These are phyloP conservation scores for Salix udensis DNA, from an alignment of 345 rosid species.

Conservation along the genomic window DNA sequence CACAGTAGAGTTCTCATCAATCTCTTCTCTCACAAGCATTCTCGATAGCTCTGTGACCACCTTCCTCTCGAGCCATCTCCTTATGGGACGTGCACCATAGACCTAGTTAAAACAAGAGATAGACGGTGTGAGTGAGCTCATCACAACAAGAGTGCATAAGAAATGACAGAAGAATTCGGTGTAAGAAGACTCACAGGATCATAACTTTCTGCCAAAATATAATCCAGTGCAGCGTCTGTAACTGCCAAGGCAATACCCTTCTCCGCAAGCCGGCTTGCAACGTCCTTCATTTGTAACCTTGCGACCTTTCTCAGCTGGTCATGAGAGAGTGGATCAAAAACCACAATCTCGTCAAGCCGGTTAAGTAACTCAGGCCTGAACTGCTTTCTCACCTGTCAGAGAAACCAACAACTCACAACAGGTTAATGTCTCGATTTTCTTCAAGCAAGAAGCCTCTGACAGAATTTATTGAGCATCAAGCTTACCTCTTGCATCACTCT, in stretches of 20 bases:
- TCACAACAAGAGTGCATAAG: not conserved
- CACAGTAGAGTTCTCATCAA: constrained; percentile 79
- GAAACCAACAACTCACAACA: not conserved
- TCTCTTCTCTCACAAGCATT: constrained; percentile 80
- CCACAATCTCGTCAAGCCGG: constrained; percentile 83
- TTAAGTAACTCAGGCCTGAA: constrained; percentile 85
- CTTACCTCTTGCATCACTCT: constrained; percentile 75
- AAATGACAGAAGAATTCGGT: not conserved
- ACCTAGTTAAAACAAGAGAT: constrained; percentile 33
- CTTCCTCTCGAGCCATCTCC: constrained; percentile 93
- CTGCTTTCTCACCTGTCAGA: constrained; percentile 59
- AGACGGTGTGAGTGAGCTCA: not conserved
- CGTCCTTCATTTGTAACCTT: constrained; percentile 78
- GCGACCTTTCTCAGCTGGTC: constrained; percentile 84
- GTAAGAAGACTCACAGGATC: constrained; percentile 63
- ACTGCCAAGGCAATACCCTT: constrained; percentile 83
- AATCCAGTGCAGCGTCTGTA: constrained; percentile 74
- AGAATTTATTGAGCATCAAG: not conserved
- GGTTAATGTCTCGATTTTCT: not conserved
- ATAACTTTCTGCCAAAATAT: constrained; percentile 63
- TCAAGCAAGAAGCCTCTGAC: too few species aligned
- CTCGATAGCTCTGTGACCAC: constrained; percentile 84
- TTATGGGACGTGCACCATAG: constrained; percentile 82
- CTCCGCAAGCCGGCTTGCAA: constrained; percentile 74
- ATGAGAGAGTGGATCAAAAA: constrained; percentile 86